Conservation (phyloP, 2,329 filamentous ascomycete genomes). For the Xylariaceae sp. region DNA sequence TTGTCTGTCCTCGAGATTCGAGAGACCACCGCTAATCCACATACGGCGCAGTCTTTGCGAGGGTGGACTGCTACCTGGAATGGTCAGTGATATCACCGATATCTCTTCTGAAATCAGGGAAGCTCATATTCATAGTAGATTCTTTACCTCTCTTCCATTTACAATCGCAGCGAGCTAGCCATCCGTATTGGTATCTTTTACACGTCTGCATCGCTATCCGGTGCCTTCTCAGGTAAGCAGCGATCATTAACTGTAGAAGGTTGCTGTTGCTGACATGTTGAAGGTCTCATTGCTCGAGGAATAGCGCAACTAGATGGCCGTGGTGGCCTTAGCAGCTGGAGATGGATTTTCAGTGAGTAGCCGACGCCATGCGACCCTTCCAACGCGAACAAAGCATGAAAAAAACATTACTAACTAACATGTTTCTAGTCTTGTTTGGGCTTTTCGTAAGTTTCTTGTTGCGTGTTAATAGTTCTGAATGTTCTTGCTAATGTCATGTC, state of each 20-base stretch:
- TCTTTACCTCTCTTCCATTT: constrained; percentile 61
- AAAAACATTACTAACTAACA: too few relatives aligned
- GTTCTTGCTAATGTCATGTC: constrained; percentile 5
- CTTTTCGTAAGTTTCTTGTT: constrained; percentile 38
- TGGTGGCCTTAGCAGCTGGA: constrained; percentile 53
- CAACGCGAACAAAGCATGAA: too few relatives aligned
- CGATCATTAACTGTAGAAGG: not conserved
- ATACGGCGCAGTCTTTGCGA: constrained; percentile 46
- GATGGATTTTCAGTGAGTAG: constrained; percentile 63
- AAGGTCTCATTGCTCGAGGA: constrained; percentile 55
- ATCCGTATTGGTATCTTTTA: constrained; percentile 65
- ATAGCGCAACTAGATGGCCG: constrained; percentile 55
- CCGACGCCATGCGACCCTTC: too few relatives aligned
- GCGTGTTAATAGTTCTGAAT: not conserved
- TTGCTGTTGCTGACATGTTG: not conserved
- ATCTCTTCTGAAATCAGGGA: not conserved
- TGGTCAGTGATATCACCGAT: constrained; percentile 43
- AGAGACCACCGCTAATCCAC: constrained; percentile 1
- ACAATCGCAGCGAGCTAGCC: constrained; percentile 56
- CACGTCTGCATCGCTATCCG: constrained; percentile 61
- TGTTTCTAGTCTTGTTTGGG: constrained; percentile 59
- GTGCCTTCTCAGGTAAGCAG: constrained; percentile 55
- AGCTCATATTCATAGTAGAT: constrained; percentile 37
- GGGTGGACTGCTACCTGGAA: constrained; percentile 62
- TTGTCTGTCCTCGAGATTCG: not conserved